A percentile compares a stretch with the other conserved stretches of the same genome.
phyloP scores from a whole-genome alignment of 441 rosid genomes.

The Daphne laureola region DNA sequence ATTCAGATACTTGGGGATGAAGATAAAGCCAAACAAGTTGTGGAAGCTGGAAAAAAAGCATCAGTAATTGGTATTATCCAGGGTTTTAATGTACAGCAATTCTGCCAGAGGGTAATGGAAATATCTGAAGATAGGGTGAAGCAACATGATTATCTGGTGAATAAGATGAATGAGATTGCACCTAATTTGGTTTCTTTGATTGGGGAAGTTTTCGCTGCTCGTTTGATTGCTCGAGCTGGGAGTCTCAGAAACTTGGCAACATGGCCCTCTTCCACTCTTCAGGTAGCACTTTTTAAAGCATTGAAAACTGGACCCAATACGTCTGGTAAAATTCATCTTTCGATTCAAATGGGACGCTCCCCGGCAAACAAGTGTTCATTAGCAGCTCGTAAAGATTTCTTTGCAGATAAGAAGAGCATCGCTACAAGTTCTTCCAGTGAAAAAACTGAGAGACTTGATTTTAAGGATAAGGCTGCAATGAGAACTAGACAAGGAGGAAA shows the following conservation, averaged over 20 bases:
- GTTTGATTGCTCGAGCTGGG: conserved; percentile 96
- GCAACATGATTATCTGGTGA: no score
- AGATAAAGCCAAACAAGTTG: conserved; percentile 83
- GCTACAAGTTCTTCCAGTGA: no score
- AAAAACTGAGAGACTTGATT: no score
- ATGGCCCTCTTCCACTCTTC: conserved; percentile 97
- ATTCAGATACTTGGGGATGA: conserved; percentile 85
- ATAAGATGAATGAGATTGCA: conserved; percentile 92
- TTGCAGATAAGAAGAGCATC: conserved; percentile 81
- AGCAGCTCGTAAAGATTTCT: conserved; percentile 94
- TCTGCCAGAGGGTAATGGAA: conserved; percentile 85
- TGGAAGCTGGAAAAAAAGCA: conserved; percentile 96
- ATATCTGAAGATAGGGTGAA: no score
- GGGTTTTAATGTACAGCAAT: conserved; percentile 55
- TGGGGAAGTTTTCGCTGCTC: conserved; percentile 94
- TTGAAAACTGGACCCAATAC: conserved; percentile 91
- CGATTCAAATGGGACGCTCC: conserved; percentile 91
- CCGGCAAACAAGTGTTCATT: conserved; percentile 96
- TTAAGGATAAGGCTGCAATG: no score
- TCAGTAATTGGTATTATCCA: conserved; percentile 74
- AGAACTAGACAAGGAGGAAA: no score
- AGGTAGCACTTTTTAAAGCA: conserved; percentile 50
- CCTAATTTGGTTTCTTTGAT: conserved; percentile 93
- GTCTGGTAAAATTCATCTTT: conserved; percentile 84
- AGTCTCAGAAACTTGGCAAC: conserved; percentile 98